Conservation (phyloP, 306 rosid species). For the Lathyrus aphaca region DNA sequence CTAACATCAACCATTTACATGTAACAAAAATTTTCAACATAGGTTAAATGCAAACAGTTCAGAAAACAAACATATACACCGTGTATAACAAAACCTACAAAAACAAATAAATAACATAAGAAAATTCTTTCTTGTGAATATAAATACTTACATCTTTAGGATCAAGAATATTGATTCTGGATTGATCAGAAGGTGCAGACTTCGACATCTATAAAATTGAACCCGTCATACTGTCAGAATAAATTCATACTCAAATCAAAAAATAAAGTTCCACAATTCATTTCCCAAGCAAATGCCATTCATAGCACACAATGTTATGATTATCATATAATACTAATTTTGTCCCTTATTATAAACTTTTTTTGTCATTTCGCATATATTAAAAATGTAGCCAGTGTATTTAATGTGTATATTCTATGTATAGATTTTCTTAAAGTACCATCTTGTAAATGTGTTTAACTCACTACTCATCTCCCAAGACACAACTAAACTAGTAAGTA, state of each 20-base stretch:
- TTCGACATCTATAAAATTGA: conserved; percentile 85
- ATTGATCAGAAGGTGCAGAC: conserved; percentile 95
- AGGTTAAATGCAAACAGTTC: conserved; percentile 9
- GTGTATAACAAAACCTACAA: conserved; percentile 2
- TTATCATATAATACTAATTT: neutral
- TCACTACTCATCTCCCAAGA: neutral
- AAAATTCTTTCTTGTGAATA: conserved; percentile 22
- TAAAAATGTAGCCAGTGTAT: neutral
- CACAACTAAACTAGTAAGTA: neutral
- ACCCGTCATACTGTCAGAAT: conserved; percentile 40
- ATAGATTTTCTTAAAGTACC: neutral
- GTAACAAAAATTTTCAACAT: conserved; percentile 20
- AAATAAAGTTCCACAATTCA: conserved; percentile 29
- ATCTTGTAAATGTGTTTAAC: neutral
- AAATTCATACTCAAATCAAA: conserved; percentile 27
- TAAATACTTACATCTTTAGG: conserved; percentile 80
- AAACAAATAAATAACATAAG: conserved; percentile 13
- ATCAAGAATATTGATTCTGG: conserved; percentile 94
- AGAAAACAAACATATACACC: conserved; percentile 18
- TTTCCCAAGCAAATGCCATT: conserved; percentile 4
- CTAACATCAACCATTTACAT: conserved; percentile 23
- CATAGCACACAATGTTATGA: conserved; percentile 15
- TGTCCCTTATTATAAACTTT: neutral
- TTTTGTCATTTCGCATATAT: neutral
- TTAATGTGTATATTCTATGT: neutral